phyloP scores from a whole-genome alignment of 2,329 filamentous ascomycete genomes.

The Alternaria solani region DNA sequence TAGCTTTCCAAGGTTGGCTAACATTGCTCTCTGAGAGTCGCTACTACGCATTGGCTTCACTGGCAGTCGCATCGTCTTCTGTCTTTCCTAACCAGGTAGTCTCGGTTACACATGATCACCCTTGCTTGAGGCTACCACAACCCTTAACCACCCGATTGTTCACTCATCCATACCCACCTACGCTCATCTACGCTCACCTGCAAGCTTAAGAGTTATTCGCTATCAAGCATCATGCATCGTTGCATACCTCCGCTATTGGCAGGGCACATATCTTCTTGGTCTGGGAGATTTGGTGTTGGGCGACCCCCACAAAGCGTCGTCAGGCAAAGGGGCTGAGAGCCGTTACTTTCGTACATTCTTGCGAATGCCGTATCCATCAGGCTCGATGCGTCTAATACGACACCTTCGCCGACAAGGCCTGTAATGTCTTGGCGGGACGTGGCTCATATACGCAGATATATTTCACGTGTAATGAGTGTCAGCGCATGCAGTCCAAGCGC shows the following conservation, averaged over 20 bases:
- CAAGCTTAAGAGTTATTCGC: constrained; percentile 3
- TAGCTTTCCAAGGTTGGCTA: not conserved
- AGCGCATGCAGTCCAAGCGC: constrained; percentile 21
- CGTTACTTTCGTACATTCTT: constrained; percentile 32
- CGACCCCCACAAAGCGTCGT: constrained; percentile 34
- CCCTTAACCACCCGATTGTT: constrained; percentile 5
- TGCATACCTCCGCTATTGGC: constrained; percentile 3
- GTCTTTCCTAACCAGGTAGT: not conserved
- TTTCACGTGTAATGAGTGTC: constrained; percentile 30
- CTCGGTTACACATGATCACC: constrained; percentile 6
- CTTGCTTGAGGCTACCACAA: constrained; percentile 13
- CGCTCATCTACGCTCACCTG: constrained; percentile 1
- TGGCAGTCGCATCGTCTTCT: not conserved
- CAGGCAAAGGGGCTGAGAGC: constrained; percentile 41
- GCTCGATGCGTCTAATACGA: constrained; percentile 23
- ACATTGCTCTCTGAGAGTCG: not conserved
- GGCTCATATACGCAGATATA: constrained; percentile 15
- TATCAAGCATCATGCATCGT: not conserved
- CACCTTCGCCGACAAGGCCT: constrained; percentile 14
- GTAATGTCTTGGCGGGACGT: constrained; percentile 2
- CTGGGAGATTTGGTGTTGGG: constrained; percentile 14
- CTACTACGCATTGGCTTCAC: not conserved
- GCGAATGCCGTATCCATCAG: constrained; percentile 31
- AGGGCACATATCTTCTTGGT: constrained; percentile 14
- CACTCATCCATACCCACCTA: constrained; percentile 18